Base-by-base conservation (phyloP, 805 yeast genomes). In the Yamadazyma kitorensis region DNA sequence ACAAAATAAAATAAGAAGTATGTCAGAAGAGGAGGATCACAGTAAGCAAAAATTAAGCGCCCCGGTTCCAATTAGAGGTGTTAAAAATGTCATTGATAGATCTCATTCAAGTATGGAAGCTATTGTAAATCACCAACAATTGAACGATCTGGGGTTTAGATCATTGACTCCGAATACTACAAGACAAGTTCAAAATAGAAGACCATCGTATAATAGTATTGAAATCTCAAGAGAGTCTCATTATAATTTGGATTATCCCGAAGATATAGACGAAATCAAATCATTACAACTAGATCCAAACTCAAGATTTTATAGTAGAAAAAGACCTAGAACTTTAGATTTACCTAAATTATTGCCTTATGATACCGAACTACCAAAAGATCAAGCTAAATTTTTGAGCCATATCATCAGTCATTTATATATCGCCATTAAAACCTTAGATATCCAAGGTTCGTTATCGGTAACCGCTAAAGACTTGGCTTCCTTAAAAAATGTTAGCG, bases 381-480 rank as follows among this genome's bases (percentile, higher is more conserved):
- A 84, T 37, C 83, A 80, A 38, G 82, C 86, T 12, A 72, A 70
- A 34, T 88, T 87, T 47, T 63, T 91, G 24, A 72, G 85, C 27
- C 93, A 83, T 50, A 83, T 91, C n/a, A 70, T 89, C 20, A 73
- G 82, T 2, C 87, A 86, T 55, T 57, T 93, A 13, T 85, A 85
- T 54, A 76, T 86, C 36, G 87, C 96, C 7, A 72, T 86, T 29
- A 71, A 76, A 37, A 75, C 93, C 3, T 63, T 82, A 41, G 95
- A 87, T 53, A 64, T 87, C 11, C 82, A 78, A 48, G 91, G 95
- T 2, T 64, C 74, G 6, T 63, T 86, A 15, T 71, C 77, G 3
- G 75, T 85, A 9, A 75, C 84, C 8, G 78, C 85, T 8, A 76
- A 74, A 40, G 94, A 85, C 47, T 62, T 85, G 37, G 78, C 84